These are phyloP conservation scores for Yarrowia sp. DNA, from an alignment of 805 yeast species.

Conservation along the genomic window DNA sequence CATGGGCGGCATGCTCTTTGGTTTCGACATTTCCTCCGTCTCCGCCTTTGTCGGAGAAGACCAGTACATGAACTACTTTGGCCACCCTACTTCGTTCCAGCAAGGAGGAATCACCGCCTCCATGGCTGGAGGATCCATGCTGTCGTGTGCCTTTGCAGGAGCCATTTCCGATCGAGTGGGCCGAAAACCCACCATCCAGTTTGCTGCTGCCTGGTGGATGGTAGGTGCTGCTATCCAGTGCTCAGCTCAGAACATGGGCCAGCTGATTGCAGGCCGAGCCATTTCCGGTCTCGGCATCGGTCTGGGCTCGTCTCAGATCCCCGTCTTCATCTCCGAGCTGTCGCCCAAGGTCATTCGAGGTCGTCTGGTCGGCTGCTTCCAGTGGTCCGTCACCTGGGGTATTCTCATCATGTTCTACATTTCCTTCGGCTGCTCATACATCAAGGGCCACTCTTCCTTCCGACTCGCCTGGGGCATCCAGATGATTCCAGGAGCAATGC, in stretches of 20 bases:
- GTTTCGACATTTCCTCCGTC: conserved; percentile 81
- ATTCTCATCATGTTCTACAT: conserved; percentile 67
- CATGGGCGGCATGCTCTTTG: conserved; percentile 75
- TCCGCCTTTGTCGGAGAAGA: conserved; percentile 66
- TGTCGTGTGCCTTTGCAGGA: conserved; percentile 70
- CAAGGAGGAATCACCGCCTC: conserved; percentile 81
- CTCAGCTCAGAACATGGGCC: conserved; percentile 55
- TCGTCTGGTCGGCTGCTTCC: conserved; percentile 65
- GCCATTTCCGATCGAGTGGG: conserved; percentile 60
- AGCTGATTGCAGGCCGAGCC: conserved; percentile 61
- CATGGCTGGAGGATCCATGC: conserved; percentile 77
- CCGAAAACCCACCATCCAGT: conserved; percentile 60
- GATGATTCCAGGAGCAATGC: conserved; percentile 59
- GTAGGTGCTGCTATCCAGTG: conserved; percentile 66
- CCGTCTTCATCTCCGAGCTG: conserved; percentile 70
- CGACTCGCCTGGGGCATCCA: conserved; percentile 70
- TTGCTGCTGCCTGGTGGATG: conserved; percentile 64
- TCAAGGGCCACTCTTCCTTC: conserved; percentile 59
- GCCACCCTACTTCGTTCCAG: conserved; percentile 59
- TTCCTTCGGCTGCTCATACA: conserved; percentile 59
- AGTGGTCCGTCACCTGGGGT: conserved; percentile 69
- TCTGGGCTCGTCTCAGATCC: conserved; percentile 69
- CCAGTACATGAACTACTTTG: conserved; percentile 60
- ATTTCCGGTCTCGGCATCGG: conserved; percentile 73
- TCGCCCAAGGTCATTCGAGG: conserved; percentile 69